Base-by-base conservation (phyloP, 805 yeast genomes). In the Candida ulmi region DNA sequence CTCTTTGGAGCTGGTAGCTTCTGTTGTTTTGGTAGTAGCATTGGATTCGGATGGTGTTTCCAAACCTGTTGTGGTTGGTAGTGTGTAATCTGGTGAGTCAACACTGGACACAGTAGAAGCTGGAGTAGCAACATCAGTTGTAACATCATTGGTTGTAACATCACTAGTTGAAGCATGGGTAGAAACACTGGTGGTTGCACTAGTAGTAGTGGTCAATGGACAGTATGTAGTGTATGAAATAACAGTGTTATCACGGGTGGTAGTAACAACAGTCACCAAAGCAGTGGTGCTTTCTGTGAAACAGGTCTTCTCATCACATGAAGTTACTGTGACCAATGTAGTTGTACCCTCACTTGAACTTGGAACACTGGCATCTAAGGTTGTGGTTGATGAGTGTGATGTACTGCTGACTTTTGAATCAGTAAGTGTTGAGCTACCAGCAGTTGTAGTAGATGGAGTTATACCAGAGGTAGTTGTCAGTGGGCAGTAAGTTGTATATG, bases 401-500 rank as follows among this genome's bases (percentile, higher is more conserved):
- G n/a, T n/a, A n/a, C n/a, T n/a, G n/a, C n/a, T n/a, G n/a, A n/a
- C n/a, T n/a, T n/a, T n/a, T 33, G 28, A 26, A 13, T 5, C 28
- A 26, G 11, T 26, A 13, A 13, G 5, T 26, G 11, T 5, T 8
- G 28, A 45, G 38, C 8, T 27, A 21, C 17, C 45, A 37, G 29
- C 41, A 42, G 38, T 54, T 41, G 42, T 23, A 11, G 25, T 23
- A 21, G 24, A 13, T 8, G 24, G 24, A 28, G 42, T n/a, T n/a
- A n/a, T n/a, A n/a, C n/a, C n/a, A n/a, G n/a, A n/a, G n/a, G n/a
- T n/a, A n/a, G n/a, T n/a, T n/a, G n/a, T 50, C 27, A 57, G 41
- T 27, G 72, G 71, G 45, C 70, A 65, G 55, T 63, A 65, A 8
- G 71, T 66, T 13, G 71, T 64, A 58, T 62, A 72, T 15, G 53